Conservation (phyloP, 2,329 filamentous ascomycete genomes). For the Claviceps pusilla region DNA sequence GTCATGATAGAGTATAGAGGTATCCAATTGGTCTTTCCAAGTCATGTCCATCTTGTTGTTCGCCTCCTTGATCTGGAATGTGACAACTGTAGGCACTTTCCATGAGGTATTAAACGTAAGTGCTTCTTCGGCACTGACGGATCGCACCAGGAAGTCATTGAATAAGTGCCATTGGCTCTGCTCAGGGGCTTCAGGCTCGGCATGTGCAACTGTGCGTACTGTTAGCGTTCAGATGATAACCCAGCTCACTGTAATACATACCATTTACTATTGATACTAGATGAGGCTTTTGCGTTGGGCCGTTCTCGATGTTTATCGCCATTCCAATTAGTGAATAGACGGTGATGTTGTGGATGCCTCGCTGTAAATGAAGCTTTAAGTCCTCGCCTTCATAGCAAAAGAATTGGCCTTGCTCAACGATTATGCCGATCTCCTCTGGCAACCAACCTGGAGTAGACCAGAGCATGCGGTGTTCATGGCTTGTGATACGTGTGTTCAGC, state of each 20-base stretch:
- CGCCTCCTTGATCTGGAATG: slow-evolving; percentile 68
- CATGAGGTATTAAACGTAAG: slow-evolving; percentile 78
- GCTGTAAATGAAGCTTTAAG: slow-evolving; percentile 62
- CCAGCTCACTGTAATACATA: slow-evolving; percentile 16
- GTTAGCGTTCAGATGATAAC: slow-evolving; percentile 1
- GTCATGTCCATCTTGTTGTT: slow-evolving; percentile 71
- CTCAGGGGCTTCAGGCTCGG: slow-evolving; percentile 40
- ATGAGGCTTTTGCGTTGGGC: slow-evolving; percentile 74
- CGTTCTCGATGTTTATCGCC: slow-evolving; percentile 78
- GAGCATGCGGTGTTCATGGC: slow-evolving; percentile 57
- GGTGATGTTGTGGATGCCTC: slow-evolving; percentile 63
- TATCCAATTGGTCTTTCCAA: slow-evolving; percentile 78
- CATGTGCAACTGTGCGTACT: slow-evolving; percentile 42
- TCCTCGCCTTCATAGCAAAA: slow-evolving; percentile 92
- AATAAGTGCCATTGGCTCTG: slow-evolving; percentile 84
- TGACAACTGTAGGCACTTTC: slow-evolving; percentile 81
- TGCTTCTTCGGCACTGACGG: slow-evolving; percentile 67
- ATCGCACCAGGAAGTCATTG: slow-evolving; percentile 87
- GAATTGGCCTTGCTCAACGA: slow-evolving; percentile 80
- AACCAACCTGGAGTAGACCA: slow-evolving; percentile 88
- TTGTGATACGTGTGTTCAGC: slow-evolving; percentile 66
- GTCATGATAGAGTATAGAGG: slow-evolving; percentile 68
- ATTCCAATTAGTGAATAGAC: slow-evolving; percentile 87
- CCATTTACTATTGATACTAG: slow-evolving; percentile 84
- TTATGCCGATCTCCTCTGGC: slow-evolving; percentile 84